Evolutionary conservation across 768 basidiomycete species (phyloP).

Genomic region (Lactarius sanguifluus): DNA sequence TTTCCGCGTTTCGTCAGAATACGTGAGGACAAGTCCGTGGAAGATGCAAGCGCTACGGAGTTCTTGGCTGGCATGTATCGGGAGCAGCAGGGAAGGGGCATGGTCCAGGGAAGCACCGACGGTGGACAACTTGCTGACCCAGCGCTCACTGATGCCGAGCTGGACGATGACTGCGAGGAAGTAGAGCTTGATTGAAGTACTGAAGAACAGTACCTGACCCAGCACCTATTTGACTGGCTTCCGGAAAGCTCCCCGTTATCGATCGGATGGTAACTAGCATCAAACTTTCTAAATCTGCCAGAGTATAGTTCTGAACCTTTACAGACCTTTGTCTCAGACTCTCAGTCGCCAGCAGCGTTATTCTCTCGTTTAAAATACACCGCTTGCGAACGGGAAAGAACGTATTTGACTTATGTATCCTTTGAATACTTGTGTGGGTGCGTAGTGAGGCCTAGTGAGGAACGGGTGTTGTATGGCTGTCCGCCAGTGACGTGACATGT

Average conservation of each 20-base stretch:
- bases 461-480: not conserved
- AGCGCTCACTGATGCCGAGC: conserved; percentile 38
- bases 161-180: conserved; percentile 37
- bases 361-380: not conserved
- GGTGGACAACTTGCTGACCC: conserved; percentile 63
- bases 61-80: conserved; percentile 71
- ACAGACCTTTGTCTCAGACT: not conserved
- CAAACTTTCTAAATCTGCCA: conserved; percentile 10
- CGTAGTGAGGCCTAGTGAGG: not conserved
- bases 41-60: conserved; percentile 68
- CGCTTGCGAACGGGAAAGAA: not conserved
- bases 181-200: conserved; percentile 15
- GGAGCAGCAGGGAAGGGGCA: conserved; percentile 52
- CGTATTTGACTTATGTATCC: conserved; percentile 6
- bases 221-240: not conserved
- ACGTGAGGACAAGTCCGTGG: conserved; percentile 70
- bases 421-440: not conserved
- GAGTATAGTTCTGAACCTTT: conserved; percentile 10
- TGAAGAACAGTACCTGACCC: not conserved
- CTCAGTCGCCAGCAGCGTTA: not conserved
- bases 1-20: conserved; percentile 84
- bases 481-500: not conserved
- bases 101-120: conserved; percentile 44
- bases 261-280: conserved; percentile 12
- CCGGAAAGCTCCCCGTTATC: conserved; percentile 13